Base-by-base conservation (phyloP, 148 eudicot genomes). In the Euryodendron excelsum region DNA sequence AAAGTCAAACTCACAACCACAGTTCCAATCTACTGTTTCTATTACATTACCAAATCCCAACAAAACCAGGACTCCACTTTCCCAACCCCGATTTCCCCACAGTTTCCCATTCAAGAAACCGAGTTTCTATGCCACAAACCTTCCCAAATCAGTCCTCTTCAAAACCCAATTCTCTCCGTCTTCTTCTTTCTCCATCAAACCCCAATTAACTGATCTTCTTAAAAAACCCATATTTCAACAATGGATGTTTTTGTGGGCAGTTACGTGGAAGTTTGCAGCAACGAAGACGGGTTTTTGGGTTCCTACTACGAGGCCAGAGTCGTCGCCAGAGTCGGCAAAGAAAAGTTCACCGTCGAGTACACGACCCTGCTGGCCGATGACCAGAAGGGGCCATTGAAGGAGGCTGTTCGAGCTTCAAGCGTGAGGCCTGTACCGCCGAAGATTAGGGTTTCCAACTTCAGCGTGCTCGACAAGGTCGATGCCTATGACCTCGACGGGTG, bases 401-500 rank as follows among this genome's bases (percentile, higher is more conserved):
- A 81, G 47, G 68, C 14, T 23, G 80, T 76, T n/a, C 28, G 2
- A 23, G 72, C 74, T 62, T 70, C 44, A 0, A 11, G 27, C 13
- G 28, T 81, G 33, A 61, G 83, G 53, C 83, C 76, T 2, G 18
- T 63, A 15, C 83, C 83, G 7, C 80, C 78, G 2, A 27, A 50
- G 12, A 63, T 81, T 50, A 27, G 58, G 36, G 80, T 77, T 39
- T 41, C 72, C 20, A 73, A 56, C 3, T 81, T 81, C 50, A 56
- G 71, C n/a, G 80, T 81, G 64, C 28, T 70, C 14, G 83, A 76
- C 41, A 77, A 76, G 44, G 80, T 81, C 2, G 83, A 81, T 36
- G 83, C 64, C 5, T 81, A 76, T 25, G 83, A 81, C 39, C 37
- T 48, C 12, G 83, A 81, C 0, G 83, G 76, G 44, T 81, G 83